phyloP scores from a whole-genome alignment of 1,284 basidiomycete species.

The Hypsizygus ulmarius region DNA sequence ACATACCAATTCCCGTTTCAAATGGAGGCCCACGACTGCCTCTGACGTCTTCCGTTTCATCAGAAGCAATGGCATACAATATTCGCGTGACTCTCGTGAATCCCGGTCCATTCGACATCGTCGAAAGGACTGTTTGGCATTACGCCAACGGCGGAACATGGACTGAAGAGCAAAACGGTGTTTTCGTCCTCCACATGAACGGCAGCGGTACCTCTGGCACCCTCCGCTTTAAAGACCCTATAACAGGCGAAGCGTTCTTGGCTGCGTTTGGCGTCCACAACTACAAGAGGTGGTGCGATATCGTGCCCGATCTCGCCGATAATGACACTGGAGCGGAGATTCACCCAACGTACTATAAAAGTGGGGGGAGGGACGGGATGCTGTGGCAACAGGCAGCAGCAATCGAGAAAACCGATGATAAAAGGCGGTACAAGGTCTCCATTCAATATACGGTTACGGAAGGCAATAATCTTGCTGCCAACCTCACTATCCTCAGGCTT shows the following conservation, averaged over 20 bases:
- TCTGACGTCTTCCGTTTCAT: too few species aligned
- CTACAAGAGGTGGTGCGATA: conserved; percentile 38
- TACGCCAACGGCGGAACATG: conserved; percentile 33
- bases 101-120: conserved; percentile 24
- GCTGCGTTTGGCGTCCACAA: conserved; percentile 40
- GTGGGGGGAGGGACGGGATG: conserved; percentile 23
- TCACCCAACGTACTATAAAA: conserved; percentile 30
- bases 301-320: conserved; percentile 28
- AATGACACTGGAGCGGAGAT: conserved; percentile 27
- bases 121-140: conserved; percentile 33
- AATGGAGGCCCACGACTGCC: too few species aligned
- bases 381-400: not conserved
- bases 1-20: too few species aligned
- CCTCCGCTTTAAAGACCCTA: conserved; percentile 30
- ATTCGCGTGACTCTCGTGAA: conserved; percentile 2
- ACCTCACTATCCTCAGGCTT: not conserved
- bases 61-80: not conserved
- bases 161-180: conserved; percentile 19
- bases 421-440: not conserved
- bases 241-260: conserved; percentile 30
- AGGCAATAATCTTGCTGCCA: conserved; percentile 1
- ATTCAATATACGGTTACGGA: conserved; percentile 2
- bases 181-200: conserved; percentile 29
- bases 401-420: conserved; percentile 1
- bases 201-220: conserved; percentile 38